phyloP scores from a whole-genome alignment of 2,329 filamentous ascomycete species.

The Ceratocystis huliohia region DNA sequence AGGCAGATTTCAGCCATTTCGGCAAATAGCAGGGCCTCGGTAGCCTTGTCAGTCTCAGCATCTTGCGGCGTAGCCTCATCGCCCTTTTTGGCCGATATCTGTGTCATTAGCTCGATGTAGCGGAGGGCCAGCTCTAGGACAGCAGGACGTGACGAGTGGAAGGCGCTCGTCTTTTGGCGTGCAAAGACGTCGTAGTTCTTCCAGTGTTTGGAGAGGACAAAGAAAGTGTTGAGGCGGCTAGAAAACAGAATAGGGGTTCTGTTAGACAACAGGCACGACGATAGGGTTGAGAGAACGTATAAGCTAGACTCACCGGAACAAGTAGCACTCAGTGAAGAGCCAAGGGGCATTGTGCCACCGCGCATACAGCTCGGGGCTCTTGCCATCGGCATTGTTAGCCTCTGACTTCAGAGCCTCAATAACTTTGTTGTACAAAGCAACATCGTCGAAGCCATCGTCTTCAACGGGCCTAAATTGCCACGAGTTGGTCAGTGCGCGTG shows the following conservation, averaged over 20 bases:
- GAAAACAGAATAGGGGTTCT: conserved; percentile 17
- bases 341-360: conserved; percentile 78
- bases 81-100: conserved; percentile 42
- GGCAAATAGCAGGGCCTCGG: conserved; percentile 66
- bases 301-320: conserved; percentile 53
- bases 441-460: conserved; percentile 66
- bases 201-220: conserved; percentile 69
- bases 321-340: conserved; percentile 88
- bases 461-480: conserved; percentile 46
- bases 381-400: conserved; percentile 18
- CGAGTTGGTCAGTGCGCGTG: conserved; percentile 16
- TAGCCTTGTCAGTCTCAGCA: conserved; percentile 36
- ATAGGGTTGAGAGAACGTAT: background rate
- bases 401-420: conserved; percentile 51
- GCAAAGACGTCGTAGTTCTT: conserved; percentile 81
- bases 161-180: conserved; percentile 80
- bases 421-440: conserved; percentile 75
- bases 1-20: conserved; percentile 96
- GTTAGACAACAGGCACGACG: background rate
- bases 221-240: conserved; percentile 66
- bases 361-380: conserved; percentile 33
- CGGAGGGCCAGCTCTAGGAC: conserved; percentile 69
- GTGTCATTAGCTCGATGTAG: conserved; percentile 56
- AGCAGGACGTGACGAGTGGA: conserved; percentile 79
- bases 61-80: conserved; percentile 32